Evolutionary conservation across 202 grass and related monocot genomes (phyloP).

Genomic region (Eragrostis tef): DNA sequence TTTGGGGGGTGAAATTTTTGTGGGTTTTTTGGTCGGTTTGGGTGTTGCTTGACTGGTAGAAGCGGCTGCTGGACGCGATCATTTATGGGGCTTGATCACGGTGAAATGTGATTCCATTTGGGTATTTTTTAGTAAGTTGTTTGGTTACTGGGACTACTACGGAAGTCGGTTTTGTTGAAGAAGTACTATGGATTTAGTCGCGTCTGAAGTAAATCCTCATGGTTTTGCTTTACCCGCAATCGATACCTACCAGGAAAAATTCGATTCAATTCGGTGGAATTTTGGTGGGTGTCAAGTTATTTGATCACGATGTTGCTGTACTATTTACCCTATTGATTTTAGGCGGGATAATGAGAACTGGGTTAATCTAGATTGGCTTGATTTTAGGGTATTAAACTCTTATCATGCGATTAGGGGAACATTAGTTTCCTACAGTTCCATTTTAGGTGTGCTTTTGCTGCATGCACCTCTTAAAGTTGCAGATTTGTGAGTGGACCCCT

Average conservation of each 20-base stretch:
- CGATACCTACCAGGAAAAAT: neutral
- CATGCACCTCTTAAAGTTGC: conserved; percentile 48
- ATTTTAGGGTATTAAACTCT: neutral
- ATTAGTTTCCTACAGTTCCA: conserved; percentile 6
- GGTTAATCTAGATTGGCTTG: conserved; percentile 28
- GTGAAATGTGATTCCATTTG: conserved; percentile 39
- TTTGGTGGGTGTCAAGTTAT: conserved; percentile 1
- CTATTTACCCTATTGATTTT: neutral
- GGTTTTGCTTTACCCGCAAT: conserved; percentile 17
- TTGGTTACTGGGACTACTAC: neutral
- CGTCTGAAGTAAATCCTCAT: neutral
- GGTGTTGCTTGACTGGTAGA: neutral
- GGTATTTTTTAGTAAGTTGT: conserved; percentile 16
- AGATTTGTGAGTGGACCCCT: conserved; percentile 53
- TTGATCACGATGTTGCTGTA: conserved; percentile 22
- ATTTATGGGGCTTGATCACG: neutral
- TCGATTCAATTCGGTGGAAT: neutral
- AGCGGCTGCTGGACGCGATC: conserved; percentile 1
- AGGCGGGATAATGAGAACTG: neutral
- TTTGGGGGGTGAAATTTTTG: neutral
- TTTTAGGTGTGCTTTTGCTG: conserved; percentile 50
- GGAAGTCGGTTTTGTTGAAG: neutral
- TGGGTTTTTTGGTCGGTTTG: neutral
- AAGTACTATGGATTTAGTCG: neutral
- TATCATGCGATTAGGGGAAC: conserved; percentile 7